phyloP scores from a whole-genome alignment of 495 filamentous ascomycete genomes.

The Talaromyces borbonicus region DNA sequence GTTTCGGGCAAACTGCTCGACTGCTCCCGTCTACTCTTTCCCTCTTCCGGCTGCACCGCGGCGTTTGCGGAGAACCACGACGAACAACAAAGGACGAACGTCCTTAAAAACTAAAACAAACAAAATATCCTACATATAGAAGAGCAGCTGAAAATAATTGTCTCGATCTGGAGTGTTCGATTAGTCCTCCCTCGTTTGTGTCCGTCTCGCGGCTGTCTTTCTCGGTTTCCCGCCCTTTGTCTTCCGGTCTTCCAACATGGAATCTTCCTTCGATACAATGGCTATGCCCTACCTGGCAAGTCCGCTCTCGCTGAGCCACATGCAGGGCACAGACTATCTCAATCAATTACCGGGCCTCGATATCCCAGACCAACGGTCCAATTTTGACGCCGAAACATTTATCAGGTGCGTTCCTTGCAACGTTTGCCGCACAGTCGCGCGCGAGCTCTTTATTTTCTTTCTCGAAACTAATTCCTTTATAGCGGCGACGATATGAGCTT shows the following conservation, averaged over 20 bases:
- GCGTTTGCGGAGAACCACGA: conserved; percentile 4
- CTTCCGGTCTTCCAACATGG: conserved; percentile 42
- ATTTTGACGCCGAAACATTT: conserved; percentile 50
- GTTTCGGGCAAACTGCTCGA: not conserved
- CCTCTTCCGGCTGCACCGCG: not conserved
- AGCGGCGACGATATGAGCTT: conserved; percentile 36
- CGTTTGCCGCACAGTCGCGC: no score
- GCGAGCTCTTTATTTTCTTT: not conserved
- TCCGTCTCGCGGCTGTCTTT: conserved; percentile 2
- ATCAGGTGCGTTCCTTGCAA: conserved; percentile 44
- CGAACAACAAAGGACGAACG: no score
- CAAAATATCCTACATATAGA: no score
- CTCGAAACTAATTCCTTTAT: not conserved
- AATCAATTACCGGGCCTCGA: conserved; percentile 44
- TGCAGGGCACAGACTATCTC: conserved; percentile 44
- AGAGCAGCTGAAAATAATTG: no score
- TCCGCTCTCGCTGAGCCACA: conserved; percentile 42
- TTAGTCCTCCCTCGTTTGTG: not conserved
- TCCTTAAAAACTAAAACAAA: no score
- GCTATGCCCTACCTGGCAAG: conserved; percentile 50
- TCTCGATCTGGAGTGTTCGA: no score
- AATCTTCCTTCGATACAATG: conserved; percentile 53
- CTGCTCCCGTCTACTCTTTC: conserved; percentile 4
- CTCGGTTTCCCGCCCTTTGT: no score
- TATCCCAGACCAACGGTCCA: conserved; percentile 44